Evolutionary conservation across 257 asterid species (phyloP).

Genomic region (Nicotiana knightiana): DNA sequence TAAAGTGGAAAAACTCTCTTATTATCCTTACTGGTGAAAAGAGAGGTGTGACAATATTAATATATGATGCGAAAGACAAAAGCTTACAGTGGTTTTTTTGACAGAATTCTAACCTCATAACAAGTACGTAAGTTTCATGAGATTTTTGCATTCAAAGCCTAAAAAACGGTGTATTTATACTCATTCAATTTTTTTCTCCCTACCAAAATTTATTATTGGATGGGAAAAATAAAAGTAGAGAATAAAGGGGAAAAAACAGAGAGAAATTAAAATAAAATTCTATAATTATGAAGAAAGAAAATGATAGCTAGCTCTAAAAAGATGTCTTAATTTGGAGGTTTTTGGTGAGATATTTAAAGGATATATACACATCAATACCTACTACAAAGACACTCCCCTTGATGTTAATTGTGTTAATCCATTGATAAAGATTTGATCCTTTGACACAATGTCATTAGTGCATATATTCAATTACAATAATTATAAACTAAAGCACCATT

Average conservation of each 20-base stretch:
- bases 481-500: not conserved
- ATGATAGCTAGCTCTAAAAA: not conserved
- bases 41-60: no score
- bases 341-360: not conserved
- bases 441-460: not conserved
- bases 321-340: not conserved
- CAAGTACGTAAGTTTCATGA: no score
- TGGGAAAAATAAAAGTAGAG: not conserved
- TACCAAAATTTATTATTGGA: not conserved
- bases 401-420: not conserved
- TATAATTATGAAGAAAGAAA: not conserved
- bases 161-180: no score
- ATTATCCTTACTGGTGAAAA: no score
- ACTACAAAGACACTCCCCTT: not conserved
- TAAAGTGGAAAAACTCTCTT: no score
- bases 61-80: no score
- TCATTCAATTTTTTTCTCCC: not conserved
- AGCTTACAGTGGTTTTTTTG: no score
- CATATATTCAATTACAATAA: not conserved
- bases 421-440: not conserved
- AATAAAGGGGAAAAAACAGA: not conserved
- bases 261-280: not conserved
- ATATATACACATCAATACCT: slow-evolving; percentile 4
- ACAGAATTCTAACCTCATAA: no score
- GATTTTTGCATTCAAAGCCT: not conserved